These are phyloP conservation scores for Lophiostoma macrostomum DNA, from an alignment of 495 filamentous ascomycete species.

Conservation along the genomic window DNA sequence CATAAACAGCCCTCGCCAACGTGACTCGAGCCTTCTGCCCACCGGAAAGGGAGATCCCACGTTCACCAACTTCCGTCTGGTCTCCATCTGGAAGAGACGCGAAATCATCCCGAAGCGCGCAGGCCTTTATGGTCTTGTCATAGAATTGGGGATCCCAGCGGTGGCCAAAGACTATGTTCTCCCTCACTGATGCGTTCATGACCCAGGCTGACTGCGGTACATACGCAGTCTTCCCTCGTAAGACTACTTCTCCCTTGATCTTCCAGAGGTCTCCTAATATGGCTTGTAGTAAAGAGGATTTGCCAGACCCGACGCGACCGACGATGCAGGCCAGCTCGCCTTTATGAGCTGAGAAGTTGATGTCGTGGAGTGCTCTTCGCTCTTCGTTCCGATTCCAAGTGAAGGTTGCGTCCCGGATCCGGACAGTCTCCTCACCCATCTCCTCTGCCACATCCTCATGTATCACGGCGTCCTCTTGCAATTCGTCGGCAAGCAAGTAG, in stretches of 20 bases:
- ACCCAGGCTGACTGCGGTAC: slow-evolving; percentile 93
- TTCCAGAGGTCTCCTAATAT: slow-evolving; percentile 92
- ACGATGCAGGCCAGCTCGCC: slow-evolving; percentile 91
- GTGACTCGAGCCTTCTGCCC: slow-evolving; percentile 95
- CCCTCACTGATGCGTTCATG: slow-evolving; percentile 94
- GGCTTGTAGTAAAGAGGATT: slow-evolving; percentile 85
- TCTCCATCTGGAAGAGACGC: slow-evolving; percentile 91
- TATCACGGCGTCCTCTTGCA: slow-evolving; percentile 79
- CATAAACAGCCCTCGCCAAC: slow-evolving; percentile 94
- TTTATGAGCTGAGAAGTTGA: slow-evolving; percentile 83
- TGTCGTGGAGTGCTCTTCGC: slow-evolving; percentile 62
- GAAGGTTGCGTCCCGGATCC: slow-evolving; percentile 80
- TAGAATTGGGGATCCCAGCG: slow-evolving; percentile 94
- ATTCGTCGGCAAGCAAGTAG: slow-evolving; percentile 83
- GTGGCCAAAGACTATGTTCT: slow-evolving; percentile 97
- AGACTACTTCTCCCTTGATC: slow-evolving; percentile 73
- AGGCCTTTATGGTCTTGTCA: slow-evolving; percentile 88
- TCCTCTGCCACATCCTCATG: slow-evolving; percentile 65
- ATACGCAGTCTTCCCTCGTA: slow-evolving; percentile 82
- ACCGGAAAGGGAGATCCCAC: slow-evolving; percentile 94
- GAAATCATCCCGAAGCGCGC: slow-evolving; percentile 89
- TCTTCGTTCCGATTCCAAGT: slow-evolving; percentile 85
- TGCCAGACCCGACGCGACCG: slow-evolving; percentile 91
- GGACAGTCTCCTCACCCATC: slow-evolving; percentile 77
- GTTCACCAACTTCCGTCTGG: slow-evolving; percentile 93